phyloP scores from a whole-genome alignment of 2,329 filamentous ascomycete species.

The Pezicula radicicola region DNA sequence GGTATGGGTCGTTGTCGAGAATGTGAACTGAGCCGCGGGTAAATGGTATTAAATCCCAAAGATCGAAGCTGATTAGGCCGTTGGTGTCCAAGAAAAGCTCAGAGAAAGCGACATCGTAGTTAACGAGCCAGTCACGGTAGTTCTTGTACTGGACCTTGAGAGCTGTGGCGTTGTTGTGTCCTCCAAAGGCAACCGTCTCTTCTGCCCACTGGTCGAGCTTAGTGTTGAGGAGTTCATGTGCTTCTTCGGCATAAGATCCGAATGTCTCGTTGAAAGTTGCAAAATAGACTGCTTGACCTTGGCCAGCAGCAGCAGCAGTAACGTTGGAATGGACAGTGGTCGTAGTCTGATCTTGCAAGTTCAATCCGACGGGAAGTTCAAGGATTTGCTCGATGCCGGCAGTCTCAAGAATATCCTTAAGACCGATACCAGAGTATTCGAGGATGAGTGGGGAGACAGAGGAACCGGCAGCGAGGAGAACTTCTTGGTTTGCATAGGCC shows the following conservation, averaged over 20 bases:
- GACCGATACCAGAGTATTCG: conserved; percentile 27
- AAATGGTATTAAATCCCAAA: conserved; percentile 29
- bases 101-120: conserved; percentile 22
- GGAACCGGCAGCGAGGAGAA: conserved; percentile 26
- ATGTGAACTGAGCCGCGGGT: conserved; percentile 24
- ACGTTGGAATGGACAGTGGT: conserved; percentile 15
- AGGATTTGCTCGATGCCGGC: conserved; percentile 14
- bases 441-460: conserved; percentile 23
- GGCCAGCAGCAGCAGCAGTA: conserved; percentile 12
- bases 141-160: conserved; percentile 22
- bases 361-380: conserved; percentile 27
- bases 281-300: conserved; percentile 26
- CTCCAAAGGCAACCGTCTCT: conserved; percentile 22
- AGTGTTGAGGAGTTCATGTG: conserved; percentile 18
- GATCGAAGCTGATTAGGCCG: conserved; percentile 21
- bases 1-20: conserved; percentile 23
- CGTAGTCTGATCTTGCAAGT: conserved; percentile 28
- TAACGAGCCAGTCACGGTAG: conserved; percentile 25
- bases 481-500: conserved; percentile 20
- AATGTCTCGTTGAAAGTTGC: conserved; percentile 26
- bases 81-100: conserved; percentile 27
- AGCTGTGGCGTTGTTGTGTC: conserved; percentile 20
- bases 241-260: conserved; percentile 16
- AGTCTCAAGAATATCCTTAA: conserved; percentile 1
- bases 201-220: conserved; percentile 25